phyloP scores from a whole-genome alignment of 2,329 filamentous ascomycete species.

The Phialocephala subalpina region DNA sequence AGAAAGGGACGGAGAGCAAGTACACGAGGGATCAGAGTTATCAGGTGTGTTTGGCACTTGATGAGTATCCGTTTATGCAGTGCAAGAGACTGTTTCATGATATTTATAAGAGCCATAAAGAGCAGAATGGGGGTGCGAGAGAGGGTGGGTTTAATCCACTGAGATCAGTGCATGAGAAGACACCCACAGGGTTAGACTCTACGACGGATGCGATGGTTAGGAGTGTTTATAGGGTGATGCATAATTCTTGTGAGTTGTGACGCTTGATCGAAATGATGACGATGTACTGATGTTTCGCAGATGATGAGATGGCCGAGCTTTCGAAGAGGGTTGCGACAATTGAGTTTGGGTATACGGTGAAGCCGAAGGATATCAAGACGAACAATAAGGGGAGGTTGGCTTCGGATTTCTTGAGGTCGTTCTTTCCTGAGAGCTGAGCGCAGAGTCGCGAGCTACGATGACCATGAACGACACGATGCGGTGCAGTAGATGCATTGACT shows the following conservation, averaged over 20 bases:
- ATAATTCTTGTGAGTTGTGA: conserved; percentile 29
- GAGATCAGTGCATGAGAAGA: conserved; percentile 14
- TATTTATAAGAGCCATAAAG: conserved; percentile 34
- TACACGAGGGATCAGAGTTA: conserved; percentile 30
- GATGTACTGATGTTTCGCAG: conserved; percentile 20
- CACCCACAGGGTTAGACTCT: conserved; percentile 25
- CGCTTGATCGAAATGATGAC: no score
- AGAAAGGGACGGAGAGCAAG: conserved; percentile 17
- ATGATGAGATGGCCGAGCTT: conserved; percentile 27
- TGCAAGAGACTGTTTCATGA: conserved; percentile 39
- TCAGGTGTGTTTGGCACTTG: conserved; percentile 29
- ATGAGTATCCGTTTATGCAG: conserved; percentile 32
- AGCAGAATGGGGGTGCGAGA: conserved; percentile 25
- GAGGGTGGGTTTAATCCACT: conserved; percentile 37
- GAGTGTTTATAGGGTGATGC: conserved; percentile 28
- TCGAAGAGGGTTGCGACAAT: conserved; percentile 26
- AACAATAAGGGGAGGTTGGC: conserved; percentile 34
- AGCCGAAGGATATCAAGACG: conserved; percentile 30
- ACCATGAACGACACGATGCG: not conserved
- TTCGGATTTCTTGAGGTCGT: conserved; percentile 35
- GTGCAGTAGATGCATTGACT: not conserved
- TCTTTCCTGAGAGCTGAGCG: conserved; percentile 26
- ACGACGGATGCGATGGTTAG: conserved; percentile 31
- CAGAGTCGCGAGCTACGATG: not conserved
- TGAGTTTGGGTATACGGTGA: conserved; percentile 17